Percentiles rank a stretch among this genome's conserved stretches.
Evolutionary conservation across 768 basidiomycete species (phyloP).

Genomic region (Lactifluus volemus): DNA sequence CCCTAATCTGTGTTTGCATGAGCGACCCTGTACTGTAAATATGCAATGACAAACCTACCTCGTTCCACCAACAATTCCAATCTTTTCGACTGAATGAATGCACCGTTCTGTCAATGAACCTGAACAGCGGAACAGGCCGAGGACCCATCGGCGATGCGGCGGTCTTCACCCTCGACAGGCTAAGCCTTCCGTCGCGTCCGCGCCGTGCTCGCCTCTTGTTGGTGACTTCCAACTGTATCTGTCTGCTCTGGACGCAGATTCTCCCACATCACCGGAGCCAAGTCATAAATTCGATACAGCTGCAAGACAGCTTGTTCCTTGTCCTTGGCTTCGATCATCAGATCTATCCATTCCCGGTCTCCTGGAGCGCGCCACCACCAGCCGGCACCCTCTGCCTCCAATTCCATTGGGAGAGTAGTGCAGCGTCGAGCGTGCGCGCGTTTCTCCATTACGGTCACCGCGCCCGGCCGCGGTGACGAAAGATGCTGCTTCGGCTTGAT

Average conservation of each 20-base stretch:
- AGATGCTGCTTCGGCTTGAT: constrained; percentile 91
- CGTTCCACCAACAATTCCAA: too few species aligned
- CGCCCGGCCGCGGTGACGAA: constrained; percentile 82
- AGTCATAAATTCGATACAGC: constrained; percentile 65
- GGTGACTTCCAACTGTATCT: background rate
- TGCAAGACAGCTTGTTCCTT: constrained; percentile 93
- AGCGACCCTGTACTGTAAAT: too few species aligned
- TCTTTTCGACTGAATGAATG: too few species aligned
- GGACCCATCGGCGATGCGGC: too few species aligned
- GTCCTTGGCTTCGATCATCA: constrained; percentile 93
- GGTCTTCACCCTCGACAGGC: too few species aligned
- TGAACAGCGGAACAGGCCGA: too few species aligned
- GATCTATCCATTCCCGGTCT: constrained; percentile 35
- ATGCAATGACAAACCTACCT: too few species aligned
- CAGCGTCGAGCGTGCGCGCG: constrained; percentile 86
- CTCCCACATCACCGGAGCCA: constrained; percentile 54
- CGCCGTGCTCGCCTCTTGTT: background rate
- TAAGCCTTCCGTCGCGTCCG: background rate
- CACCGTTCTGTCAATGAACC: too few species aligned
- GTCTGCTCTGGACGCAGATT: constrained; percentile 27
- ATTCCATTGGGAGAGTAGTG: constrained; percentile 55
- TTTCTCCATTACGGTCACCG: constrained; percentile 73
- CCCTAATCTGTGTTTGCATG: too few species aligned
- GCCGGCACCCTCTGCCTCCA: constrained; percentile 34
- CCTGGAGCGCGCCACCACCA: constrained; percentile 13